Evolutionary conservation across 73 alveolate species (phyloP), one percentile per base, ranked within the genome.

Genomic region (Tetrahymena malaccensis): DNA sequence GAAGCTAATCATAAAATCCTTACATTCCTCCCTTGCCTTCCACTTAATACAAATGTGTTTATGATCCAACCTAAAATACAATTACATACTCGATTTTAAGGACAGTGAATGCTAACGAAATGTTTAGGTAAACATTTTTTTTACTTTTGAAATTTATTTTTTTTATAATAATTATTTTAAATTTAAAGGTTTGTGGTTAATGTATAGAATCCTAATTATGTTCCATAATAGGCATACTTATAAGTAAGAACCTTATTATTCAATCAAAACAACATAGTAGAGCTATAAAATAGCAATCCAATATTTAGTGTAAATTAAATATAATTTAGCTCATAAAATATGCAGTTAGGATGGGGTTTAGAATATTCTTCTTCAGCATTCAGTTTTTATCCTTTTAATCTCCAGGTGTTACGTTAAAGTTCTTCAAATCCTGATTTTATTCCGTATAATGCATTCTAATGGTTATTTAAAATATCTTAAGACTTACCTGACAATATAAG

Each of bases 291-390:
- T 34, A 43, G 95, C 50, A 85, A 84, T 1, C 43, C 96, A 34
- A 94, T 94, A 33, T 94, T 94, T 35, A 25, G 44, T 43, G 94
- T 94, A 0, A 38, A 84, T 38, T 25, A 94, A 85, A 84, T 94
- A 0, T 38, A 43, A 10, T 85, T 94, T 33, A 35, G 83, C n/a
- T 83, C 96, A 19, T 89, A 94, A 43, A 94, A 94, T 85, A 44
- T 94, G 34, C 40, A 94, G 10, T 43, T 94, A 40, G 96, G 96
- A 21, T 94, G 96, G 96, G 96, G 96, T 5, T 85, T 94, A 84
- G 96, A 94, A 85, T 94, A 94, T 13, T 94, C 96, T 17, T 94
- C 96, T 13, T 43, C 95, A 38, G 93, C 96, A 33, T 21, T 94
- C 6, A 85, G 84, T 6, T 94, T 55, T 55, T 94, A 94, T 94